Conservation (phyloP, 2,329 filamentous ascomycete genomes). For the Fusarium chuoi region DNA sequence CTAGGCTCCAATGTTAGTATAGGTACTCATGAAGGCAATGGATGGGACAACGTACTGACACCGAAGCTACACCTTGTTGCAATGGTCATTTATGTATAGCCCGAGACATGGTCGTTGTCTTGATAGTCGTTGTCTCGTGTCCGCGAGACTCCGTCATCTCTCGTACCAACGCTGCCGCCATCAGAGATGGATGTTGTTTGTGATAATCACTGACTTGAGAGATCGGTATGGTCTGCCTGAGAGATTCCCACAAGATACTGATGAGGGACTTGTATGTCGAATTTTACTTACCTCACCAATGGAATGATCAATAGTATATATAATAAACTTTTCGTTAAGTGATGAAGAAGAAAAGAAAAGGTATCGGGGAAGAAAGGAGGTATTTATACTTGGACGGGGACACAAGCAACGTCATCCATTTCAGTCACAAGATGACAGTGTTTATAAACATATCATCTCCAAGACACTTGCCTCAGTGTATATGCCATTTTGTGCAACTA, state of each 20-base stretch:
- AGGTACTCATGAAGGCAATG: background rate
- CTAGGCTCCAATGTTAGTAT: background rate
- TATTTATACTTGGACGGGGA: background rate
- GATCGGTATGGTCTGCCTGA: background rate
- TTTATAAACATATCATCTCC: background rate
- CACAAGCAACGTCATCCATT: background rate
- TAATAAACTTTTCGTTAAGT: background rate
- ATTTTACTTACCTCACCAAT: too few relatives aligned
- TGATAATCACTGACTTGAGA: background rate
- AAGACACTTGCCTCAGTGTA: accelerated
- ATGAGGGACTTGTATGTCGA: background rate
- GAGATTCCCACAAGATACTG: background rate
- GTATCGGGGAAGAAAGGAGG: background rate
- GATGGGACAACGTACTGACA: background rate
- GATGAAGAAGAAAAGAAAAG: too few relatives aligned
- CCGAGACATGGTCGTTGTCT: accelerated
- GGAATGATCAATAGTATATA: background rate
- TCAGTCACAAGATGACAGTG: accelerated
- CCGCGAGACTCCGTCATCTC: background rate
- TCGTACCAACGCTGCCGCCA: background rate
- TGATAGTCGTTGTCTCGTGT: too few relatives aligned
- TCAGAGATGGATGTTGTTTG: background rate
- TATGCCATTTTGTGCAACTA: background rate
- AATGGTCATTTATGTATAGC: background rate
- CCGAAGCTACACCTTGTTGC: background rate